A percentile compares a stretch with the other conserved stretches of the same genome.
Evolutionary conservation across 108 stramenopile genomes (phyloP).

Genomic region (Chaetoceros tenuissimus): DNA sequence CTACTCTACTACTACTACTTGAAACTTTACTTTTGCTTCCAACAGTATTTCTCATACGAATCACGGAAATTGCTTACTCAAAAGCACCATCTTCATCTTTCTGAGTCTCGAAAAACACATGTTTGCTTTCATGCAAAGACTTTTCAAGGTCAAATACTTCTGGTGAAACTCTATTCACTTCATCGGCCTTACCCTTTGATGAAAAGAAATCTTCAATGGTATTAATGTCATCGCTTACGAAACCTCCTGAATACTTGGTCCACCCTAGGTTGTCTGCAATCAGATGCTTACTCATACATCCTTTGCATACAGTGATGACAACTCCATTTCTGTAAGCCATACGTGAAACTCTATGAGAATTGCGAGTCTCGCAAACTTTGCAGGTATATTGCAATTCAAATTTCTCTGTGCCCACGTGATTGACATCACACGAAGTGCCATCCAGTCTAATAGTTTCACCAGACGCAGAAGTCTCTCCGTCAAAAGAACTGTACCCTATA

Average conservation of each 20-base stretch:
- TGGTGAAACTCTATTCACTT: constrained; percentile 19
- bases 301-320: constrained; percentile 66
- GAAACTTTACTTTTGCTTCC: too few species aligned
- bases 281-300: constrained; percentile 54
- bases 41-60: too few species aligned
- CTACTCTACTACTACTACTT: too few species aligned
- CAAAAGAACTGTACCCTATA: background rate
- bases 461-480: background rate
- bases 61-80: too few species aligned
- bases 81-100: too few species aligned
- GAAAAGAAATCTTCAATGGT: constrained; percentile 54
- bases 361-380: constrained; percentile 59
- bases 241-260: constrained; percentile 31
- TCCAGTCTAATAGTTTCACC: background rate
- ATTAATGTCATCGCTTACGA: constrained; percentile 39
- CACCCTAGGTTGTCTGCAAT: constrained; percentile 74
- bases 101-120: too few species aligned
- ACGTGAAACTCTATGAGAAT: constrained; percentile 36
- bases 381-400: constrained; percentile 79
- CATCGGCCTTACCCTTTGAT: constrained; percentile 14
- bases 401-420: constrained; percentile 16
- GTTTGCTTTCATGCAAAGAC: too few species aligned
- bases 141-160: constrained; percentile 36
- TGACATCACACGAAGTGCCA: background rate
- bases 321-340: constrained; percentile 60